Conservation (phyloP, 1,139 yeast genomes). For the Wickerhamiella infanticola region DNA sequence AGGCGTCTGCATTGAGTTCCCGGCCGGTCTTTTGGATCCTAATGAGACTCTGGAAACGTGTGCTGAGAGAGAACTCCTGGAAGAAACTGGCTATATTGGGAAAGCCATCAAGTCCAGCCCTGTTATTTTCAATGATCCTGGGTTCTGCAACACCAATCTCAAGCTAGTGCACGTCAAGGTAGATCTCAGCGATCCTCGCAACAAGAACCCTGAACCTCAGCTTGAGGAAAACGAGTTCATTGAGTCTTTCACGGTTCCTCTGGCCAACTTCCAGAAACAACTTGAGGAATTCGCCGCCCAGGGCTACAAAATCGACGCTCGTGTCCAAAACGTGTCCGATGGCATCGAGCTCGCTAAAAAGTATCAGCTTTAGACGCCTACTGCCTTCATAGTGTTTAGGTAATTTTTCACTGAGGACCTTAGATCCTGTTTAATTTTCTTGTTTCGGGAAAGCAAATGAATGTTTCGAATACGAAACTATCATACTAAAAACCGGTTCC, state of each 20-base stretch:
- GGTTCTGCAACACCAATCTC: slow-evolving; percentile 82
- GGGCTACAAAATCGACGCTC: slow-evolving; percentile 72
- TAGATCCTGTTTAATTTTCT: background rate
- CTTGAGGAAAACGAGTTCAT: slow-evolving; percentile 84
- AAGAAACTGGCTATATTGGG: slow-evolving; percentile 85
- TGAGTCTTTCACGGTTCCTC: slow-evolving; percentile 60
- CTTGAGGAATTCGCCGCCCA: slow-evolving; percentile 37
- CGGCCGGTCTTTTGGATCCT: slow-evolving; percentile 89
- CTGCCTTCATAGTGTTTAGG: background rate
- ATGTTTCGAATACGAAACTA: background rate
- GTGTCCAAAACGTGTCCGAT: slow-evolving; percentile 72
- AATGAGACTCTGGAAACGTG: slow-evolving; percentile 62
- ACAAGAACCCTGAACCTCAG: slow-evolving; percentile 51
- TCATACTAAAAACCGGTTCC: background rate
- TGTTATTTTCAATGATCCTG: slow-evolving; percentile 73
- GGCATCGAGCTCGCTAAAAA: slow-evolving; percentile 41
- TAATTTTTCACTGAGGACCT: background rate
- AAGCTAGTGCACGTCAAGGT: slow-evolving; percentile 65
- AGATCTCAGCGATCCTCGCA: slow-evolving; percentile 50
- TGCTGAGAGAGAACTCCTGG: slow-evolving; percentile 73
- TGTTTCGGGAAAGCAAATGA: background rate
- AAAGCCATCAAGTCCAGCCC: slow-evolving; percentile 35
- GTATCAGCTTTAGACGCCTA: background rate
- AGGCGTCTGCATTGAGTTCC: slow-evolving; percentile 79
- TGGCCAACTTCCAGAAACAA: slow-evolving; percentile 39